These are phyloP conservation scores for Fulvia fulva DNA, from an alignment of 2,329 filamentous ascomycete genomes.

Conservation along the genomic window DNA sequence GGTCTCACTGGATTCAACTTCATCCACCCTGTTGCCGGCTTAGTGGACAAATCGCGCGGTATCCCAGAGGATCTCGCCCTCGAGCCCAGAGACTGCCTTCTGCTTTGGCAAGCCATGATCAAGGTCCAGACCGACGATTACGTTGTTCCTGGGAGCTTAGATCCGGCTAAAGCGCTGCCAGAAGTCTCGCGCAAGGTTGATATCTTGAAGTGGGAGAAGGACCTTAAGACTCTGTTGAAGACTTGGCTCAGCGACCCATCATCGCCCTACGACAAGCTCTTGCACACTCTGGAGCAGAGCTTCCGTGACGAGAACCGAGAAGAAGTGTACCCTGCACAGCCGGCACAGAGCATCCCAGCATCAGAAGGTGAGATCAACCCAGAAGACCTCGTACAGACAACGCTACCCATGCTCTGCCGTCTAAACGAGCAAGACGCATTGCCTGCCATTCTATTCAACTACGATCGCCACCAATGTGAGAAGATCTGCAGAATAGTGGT, in stretches of 20 bases:
- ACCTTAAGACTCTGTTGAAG: slow-evolving; percentile 56
- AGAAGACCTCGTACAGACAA: slow-evolving; percentile 40
- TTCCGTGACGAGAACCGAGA: slow-evolving; percentile 25
- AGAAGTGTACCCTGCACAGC: slow-evolving; percentile 23
- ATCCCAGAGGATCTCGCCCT: slow-evolving; percentile 65
- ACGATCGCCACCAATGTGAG: slow-evolving; percentile 65
- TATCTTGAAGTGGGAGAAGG: slow-evolving; percentile 61
- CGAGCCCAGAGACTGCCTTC: slow-evolving; percentile 67
- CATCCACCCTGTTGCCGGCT: slow-evolving; percentile 63
- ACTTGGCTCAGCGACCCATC: slow-evolving; percentile 56
- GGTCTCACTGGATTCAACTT: slow-evolving; percentile 51
- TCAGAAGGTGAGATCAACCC: slow-evolving; percentile 2
- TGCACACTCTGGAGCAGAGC: slow-evolving; percentile 45
- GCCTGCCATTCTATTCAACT: slow-evolving; percentile 74
- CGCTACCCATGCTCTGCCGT: slow-evolving; percentile 56
- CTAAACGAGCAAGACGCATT: slow-evolving; percentile 62
- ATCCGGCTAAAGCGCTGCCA: slow-evolving; percentile 50
- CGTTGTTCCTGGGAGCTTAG: slow-evolving; percentile 47
- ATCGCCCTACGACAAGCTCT: slow-evolving; percentile 52
- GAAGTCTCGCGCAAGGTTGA: slow-evolving; percentile 60
- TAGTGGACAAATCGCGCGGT: slow-evolving; percentile 59
- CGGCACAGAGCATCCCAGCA: slow-evolving; percentile 1
- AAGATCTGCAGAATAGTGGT: slow-evolving; percentile 52
- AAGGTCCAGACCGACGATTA: slow-evolving; percentile 48
- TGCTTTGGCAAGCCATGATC: slow-evolving; percentile 61